Percentiles rank a stretch among this genome's conserved stretches.
Evolutionary conservation across 495 filamentous ascomycete species (phyloP).

Genomic region (Zalerion maritima): DNA sequence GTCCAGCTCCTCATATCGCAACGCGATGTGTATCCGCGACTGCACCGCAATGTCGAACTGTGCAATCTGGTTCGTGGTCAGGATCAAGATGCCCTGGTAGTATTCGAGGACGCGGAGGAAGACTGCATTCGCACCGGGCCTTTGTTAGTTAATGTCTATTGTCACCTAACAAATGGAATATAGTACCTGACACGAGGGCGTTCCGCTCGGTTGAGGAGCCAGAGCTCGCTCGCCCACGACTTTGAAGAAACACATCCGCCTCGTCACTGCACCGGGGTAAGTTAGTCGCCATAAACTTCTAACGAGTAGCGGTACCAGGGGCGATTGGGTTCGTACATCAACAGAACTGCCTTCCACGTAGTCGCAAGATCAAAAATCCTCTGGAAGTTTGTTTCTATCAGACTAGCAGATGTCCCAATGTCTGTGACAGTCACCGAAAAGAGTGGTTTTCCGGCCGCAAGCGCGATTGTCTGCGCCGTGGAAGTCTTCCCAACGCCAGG

Average conservation of each 20-base stretch:
- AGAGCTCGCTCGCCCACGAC: constrained; percentile 19
- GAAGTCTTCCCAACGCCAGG: constrained; percentile 4
- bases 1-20: constrained; percentile 20
- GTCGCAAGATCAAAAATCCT: constrained; percentile 11
- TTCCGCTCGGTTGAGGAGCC: constrained; percentile 21
- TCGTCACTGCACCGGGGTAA: too few species aligned
- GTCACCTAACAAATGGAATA: constrained; percentile 10
- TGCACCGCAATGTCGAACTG: constrained; percentile 35
- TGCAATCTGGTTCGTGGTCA: constrained; percentile 32
- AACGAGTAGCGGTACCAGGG: too few species aligned
- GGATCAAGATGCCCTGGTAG: constrained; percentile 37
- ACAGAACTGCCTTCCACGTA: constrained; percentile 13
- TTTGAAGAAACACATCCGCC: constrained; percentile 35
- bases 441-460: constrained; percentile 9
- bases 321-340: constrained; percentile 14
- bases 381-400: constrained; percentile 12
- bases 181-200: constrained; percentile 24
- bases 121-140: constrained; percentile 13
- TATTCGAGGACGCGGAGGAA: constrained; percentile 41
- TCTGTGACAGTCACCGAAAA: constrained; percentile 13
- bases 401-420: constrained; percentile 8
- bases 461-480: constrained; percentile 11
- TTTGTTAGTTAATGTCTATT: too few species aligned
- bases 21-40: constrained; percentile 32
- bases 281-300: too few species aligned